Base-by-base conservation (phyloP, 73 alveolate genomes). In the Paramecium caudatum region DNA sequence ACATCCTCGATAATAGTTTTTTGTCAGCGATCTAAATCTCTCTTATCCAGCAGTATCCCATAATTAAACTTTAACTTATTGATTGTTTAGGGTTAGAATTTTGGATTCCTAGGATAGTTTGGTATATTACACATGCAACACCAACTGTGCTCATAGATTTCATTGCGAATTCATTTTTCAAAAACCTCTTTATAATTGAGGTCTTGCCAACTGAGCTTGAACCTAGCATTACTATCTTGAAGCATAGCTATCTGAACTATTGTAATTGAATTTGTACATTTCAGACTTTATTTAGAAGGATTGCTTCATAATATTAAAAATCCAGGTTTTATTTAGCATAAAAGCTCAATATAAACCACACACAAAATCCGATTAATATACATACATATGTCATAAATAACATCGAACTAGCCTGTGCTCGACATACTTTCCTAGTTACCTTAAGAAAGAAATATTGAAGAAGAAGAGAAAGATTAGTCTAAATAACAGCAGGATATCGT, bases 41-140 rank as follows among this genome's bases (percentile, higher is more conserved):
- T 82, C 84, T 47, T 82, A 16, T 16, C 85, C 85, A 16, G 85
- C 91, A 47, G 91, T 82, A 49, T 82, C 91, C 91, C 91, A 48
- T 8, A 82, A 13, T 82, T 82, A 12, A 5, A 34, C 55, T 33
- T 82, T 82, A 9, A 82, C 84, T 17, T 37, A 17, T 39, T 74
- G 62, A 5, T 43, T 39, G 17, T 74, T 39, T 41, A 41, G 6
- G 7, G 6, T 74, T 15, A 69, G 15, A 16, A 41, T 21, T 74
- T 19, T 74, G 2, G 69, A 74, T 7, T 74, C 69, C 47, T 74
- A 39, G 12, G 4, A 8, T 19, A 69, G 33, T 6, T 3, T 32
- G 5, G 6, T 36, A 10, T 13, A n/a, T 10, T 69, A 69, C 65
- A 16, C 86, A 69, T 34, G 46, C 65, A 13, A 36, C 86, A 34